phyloP scores from a whole-genome alignment of 768 basidiomycete genomes.

The Podaxis carcinomalis region DNA sequence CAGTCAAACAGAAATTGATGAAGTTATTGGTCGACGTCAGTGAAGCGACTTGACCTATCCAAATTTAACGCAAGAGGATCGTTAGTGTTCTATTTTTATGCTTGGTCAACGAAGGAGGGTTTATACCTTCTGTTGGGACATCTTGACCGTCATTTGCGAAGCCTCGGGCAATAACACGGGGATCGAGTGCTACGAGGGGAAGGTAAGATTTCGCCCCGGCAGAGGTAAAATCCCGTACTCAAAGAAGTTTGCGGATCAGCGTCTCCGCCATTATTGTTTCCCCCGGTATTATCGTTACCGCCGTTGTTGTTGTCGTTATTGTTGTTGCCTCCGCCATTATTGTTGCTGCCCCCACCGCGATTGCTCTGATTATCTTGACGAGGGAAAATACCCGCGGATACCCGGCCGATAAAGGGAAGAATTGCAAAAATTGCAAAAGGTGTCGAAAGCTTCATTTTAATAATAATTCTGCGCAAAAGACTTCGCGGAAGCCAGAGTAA shows the following conservation, averaged over 20 bases:
- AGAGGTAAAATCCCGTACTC: conserved; percentile 21
- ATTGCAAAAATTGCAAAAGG: conserved; percentile 25
- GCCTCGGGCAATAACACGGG: conserved; percentile 41
- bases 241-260: conserved; percentile 40
- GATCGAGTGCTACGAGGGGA: conserved; percentile 42
- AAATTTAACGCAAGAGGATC: background rate
- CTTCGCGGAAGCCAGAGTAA: conserved; percentile 46
- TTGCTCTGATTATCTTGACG: conserved; percentile 17
- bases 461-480: conserved; percentile 12
- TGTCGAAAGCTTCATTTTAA: conserved; percentile 48
- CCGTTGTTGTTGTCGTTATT: conserved; percentile 18
- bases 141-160: conserved; percentile 48
- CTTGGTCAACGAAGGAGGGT: background rate
- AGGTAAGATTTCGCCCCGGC: conserved; percentile 1
- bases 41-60: conserved; percentile 43
- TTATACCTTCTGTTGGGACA: conserved; percentile 31
- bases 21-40: conserved; percentile 59
- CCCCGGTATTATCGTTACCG: conserved; percentile 4
- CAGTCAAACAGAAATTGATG: conserved; percentile 49
- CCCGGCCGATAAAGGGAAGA: conserved; percentile 34
- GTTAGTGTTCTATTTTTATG: background rate
- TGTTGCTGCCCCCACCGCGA: conserved; percentile 11
- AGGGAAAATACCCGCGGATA: conserved; percentile 24
- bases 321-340: conserved; percentile 15
- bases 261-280: background rate